A percentile compares a stretch with the other conserved stretches of the same genome.
phyloP scores from a whole-genome alignment of 225 moss, liverwort and hornwort species.

The Physcomitrium patens region DNA sequence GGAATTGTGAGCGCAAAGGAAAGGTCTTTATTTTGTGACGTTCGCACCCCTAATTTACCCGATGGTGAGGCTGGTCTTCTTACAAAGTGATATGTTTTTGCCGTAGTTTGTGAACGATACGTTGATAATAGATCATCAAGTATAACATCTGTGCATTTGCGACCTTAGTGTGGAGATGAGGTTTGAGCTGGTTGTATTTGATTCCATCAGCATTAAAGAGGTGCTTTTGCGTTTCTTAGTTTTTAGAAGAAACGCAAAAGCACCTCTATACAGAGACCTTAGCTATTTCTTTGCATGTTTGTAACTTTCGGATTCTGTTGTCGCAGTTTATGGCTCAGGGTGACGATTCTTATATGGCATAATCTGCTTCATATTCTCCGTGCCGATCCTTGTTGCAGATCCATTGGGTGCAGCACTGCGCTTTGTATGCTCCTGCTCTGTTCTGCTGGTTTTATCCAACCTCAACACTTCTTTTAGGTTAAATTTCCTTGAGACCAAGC shows the following conservation, averaged over 20 bases:
- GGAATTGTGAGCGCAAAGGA: too few relatives aligned
- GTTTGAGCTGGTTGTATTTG: not conserved
- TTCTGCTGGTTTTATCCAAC: not conserved
- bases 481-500: not conserved
- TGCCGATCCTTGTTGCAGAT: not conserved
- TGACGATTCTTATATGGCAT: not conserved
- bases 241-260: not conserved
- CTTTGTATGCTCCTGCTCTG: not conserved
- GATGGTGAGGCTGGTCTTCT: not conserved
- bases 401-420: not conserved
- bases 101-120: not conserved
- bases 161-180: not conserved
- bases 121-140: not conserved
- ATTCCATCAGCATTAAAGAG: too few relatives aligned
- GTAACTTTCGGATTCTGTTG: constrained; percentile 3
- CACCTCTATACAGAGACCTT: not conserved
- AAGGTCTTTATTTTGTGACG: not conserved
- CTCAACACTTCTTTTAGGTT: not conserved
- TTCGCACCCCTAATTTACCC: not conserved
- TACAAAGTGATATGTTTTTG: not conserved
- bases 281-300: not conserved
- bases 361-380: not conserved
- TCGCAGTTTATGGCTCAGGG: not conserved
- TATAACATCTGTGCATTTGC: not conserved
- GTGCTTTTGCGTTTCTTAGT: not conserved